Base-by-base conservation (phyloP, 2,329 filamentous ascomycete species). In the Aurifilum marmelostoma region DNA sequence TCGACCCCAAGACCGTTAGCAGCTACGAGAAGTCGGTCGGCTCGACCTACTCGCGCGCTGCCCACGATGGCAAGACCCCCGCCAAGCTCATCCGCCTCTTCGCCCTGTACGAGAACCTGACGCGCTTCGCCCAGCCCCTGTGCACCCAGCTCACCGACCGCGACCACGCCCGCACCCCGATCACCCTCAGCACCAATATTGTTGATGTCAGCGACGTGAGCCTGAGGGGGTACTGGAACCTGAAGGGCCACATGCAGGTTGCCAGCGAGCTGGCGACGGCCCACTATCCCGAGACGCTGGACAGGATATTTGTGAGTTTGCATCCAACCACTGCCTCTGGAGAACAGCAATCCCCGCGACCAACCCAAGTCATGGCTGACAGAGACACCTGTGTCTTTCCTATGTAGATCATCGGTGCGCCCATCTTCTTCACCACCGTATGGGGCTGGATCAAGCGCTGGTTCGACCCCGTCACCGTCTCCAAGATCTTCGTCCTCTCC, bases 391-490 rank as follows among this genome's bases (percentile, higher is more conserved):
- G 12, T 58, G 12, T 32, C 29, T 32, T 39, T 27, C 14, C 52
- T 18, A 14, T 39, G 4, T 71, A 89, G 86, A 91, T 98, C 75
- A 93, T 97, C 72, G 94, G 94, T 71, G 95, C 95, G 0, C 95
- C 95, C 9, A 83, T 87, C 60, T 97, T 97, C 85, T 97, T 97
- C 83, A 91, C 92, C 63, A 97, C 93, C 2, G 92, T 97, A 70
- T 95, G 94, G 94, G 89, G 92, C 73, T 97, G 94, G 93, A 87
- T 97, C 81, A 97, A 97, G 85, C 91, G 92, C 76, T 97, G 94
- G 94, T 97, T 97, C 76, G 92, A 94, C 81, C 94, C 94, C 8
- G 93, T 94, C 71, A 97, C 95, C 43, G 92, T 94, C 3, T 96
- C 93, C 75, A 98, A 98, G 83, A 97, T 98, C 78, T 97, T 97